These are phyloP conservation scores for Agaricus sinodeliciosus DNA, from an alignment of 768 basidiomycete species.

Conservation along the genomic window DNA sequence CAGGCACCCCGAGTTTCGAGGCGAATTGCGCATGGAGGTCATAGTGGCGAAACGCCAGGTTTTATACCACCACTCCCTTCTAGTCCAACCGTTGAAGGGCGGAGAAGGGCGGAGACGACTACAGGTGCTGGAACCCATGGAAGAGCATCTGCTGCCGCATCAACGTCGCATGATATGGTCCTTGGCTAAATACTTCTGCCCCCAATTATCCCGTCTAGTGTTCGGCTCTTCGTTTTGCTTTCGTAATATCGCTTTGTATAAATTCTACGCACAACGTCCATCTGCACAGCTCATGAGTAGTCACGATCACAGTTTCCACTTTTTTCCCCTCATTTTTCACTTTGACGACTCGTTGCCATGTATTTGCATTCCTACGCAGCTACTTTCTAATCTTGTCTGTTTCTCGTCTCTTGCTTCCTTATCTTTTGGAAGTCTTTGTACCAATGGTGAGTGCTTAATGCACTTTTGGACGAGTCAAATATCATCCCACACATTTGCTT, in stretches of 20 bases:
- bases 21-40: not conserved
- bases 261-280: not conserved
- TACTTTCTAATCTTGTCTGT: too few relatives aligned
- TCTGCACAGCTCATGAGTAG: not conserved
- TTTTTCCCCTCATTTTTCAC: not conserved
- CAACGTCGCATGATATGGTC: conserved; percentile 1
- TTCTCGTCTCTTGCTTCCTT: too few relatives aligned
- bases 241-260: not conserved
- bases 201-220: not conserved
- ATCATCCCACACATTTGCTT: not conserved
- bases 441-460: not conserved
- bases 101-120: conserved; percentile 17
- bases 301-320: not conserved
- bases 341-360: not conserved
- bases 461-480: not conserved
- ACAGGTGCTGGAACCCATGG: conserved; percentile 7
- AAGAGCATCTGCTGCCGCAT: not conserved
- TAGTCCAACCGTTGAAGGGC: conserved; percentile 9
- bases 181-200: not conserved
- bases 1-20: conserved; percentile 1
- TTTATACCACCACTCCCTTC: not conserved
- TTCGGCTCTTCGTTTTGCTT: not conserved
- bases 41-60: not conserved
- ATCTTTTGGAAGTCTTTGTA: too few relatives aligned
- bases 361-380: too few relatives aligned